Conservation (phyloP, 108 stramenopile genomes). For the Stephanodiscus triporus region DNA sequence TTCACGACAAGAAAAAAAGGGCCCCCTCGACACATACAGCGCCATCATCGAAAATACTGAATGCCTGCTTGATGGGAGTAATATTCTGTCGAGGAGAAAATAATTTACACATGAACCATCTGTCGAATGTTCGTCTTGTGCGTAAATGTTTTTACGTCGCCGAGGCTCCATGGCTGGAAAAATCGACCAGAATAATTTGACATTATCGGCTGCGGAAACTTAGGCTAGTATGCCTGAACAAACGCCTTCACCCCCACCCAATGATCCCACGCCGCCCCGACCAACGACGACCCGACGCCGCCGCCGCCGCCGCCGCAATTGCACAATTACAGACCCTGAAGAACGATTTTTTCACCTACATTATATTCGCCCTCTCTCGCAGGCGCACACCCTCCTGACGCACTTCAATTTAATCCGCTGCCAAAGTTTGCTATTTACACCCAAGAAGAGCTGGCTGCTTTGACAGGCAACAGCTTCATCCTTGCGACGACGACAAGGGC, state of each 20-base stretch:
- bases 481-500: background rate
- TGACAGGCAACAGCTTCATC: constrained; percentile 7
- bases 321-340: background rate
- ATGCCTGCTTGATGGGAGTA: background rate
- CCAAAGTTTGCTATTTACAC: background rate
- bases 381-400: background rate
- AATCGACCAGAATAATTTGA: background rate
- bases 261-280: background rate
- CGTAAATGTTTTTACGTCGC: background rate
- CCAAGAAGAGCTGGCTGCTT: background rate
- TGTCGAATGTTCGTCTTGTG: background rate
- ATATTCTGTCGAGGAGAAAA: background rate
- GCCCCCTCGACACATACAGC: background rate
- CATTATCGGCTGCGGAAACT: background rate
- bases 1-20: background rate
- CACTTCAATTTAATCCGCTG: background rate
- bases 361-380: background rate
- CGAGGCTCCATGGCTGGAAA: background rate
- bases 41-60: background rate
- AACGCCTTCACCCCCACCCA: background rate
- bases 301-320: background rate
- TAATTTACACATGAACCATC: background rate
- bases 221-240: background rate
- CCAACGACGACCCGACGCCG: background rate
- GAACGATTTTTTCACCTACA: constrained; percentile 6